Evolutionary conservation across 148 eudicot genomes (phyloP).

Genomic region (Spergularia marina): DNA sequence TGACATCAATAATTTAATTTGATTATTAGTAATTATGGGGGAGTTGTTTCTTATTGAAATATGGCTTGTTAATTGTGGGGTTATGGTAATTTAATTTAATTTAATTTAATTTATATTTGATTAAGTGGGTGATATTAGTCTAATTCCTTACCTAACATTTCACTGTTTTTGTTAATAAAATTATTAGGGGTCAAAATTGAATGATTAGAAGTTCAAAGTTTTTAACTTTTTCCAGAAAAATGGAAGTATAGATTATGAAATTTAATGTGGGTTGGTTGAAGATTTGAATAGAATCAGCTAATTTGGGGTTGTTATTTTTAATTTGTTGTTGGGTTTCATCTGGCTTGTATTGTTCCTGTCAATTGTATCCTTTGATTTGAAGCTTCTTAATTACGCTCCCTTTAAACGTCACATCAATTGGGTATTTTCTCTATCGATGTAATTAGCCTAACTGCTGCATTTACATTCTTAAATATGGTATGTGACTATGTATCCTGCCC

Average conservation of each 20-base stretch:
- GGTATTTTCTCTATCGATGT: neutral
- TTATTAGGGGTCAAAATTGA: conserved; percentile 8
- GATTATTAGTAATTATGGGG: neutral
- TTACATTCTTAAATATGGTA: neutral
- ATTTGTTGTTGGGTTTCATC: neutral
- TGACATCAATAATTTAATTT: conserved; percentile 20
- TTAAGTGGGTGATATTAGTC: conserved; percentile 28
- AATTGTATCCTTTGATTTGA: neutral
- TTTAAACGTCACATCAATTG: conserved; percentile 2
- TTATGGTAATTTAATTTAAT: conserved; percentile 10
- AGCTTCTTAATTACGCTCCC: neutral
- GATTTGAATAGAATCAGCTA: conserved; percentile 11
- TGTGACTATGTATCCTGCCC: neutral
- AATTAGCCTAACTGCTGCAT: neutral
- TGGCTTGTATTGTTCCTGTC: conserved; percentile 15
- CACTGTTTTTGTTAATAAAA: conserved; percentile 4
- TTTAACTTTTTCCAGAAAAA: neutral
- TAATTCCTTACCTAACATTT: conserved; percentile 26
- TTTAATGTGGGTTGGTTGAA: conserved; percentile 22
- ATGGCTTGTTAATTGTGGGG: conserved; percentile 5
- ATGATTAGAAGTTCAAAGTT: conserved; percentile 15
- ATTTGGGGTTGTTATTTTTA: conserved; percentile 7
- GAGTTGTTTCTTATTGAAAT: neutral
- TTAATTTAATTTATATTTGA: neutral
- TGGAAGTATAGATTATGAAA: conserved; percentile 9